Percentiles rank a stretch among this genome's conserved stretches.
Evolutionary conservation across 306 rosid species (phyloP).

Genomic region (Leucaena leucocephala): DNA sequence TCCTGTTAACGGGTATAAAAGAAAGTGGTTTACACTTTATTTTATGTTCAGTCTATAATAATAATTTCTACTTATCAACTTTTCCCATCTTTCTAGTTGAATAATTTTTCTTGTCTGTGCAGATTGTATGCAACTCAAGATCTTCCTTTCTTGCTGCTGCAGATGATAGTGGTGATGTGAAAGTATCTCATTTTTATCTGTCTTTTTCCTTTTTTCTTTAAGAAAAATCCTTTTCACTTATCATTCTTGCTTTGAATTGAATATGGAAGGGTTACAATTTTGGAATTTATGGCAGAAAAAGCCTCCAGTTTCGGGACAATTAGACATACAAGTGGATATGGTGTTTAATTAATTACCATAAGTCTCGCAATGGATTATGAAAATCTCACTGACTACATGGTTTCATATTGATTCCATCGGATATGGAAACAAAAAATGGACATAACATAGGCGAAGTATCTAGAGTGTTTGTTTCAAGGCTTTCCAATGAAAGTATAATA

Average conservation of each 20-base stretch:
- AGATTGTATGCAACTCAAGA: conserved; percentile 77
- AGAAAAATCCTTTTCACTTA: conserved; percentile 24
- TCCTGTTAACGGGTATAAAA: conserved; percentile 5
- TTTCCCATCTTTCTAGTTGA: conserved; percentile 10
- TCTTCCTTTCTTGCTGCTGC: conserved; percentile 94
- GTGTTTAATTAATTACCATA: conserved; percentile 10
- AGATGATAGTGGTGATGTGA: conserved; percentile 89
- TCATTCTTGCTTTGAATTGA: conserved; percentile 18
- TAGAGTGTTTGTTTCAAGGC: neutral
- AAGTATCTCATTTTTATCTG: conserved; percentile 54
- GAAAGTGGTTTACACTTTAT: neutral
- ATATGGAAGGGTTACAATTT: neutral
- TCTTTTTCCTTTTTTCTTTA: neutral
- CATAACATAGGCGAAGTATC: neutral
- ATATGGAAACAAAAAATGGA: conserved; percentile 15
- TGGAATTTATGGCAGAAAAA: neutral
- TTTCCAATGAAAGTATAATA: neutral
- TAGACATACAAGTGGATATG: neutral
- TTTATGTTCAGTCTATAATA: neutral
- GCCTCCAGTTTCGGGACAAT: neutral
- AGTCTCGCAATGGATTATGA: conserved; percentile 30
- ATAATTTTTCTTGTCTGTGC: conserved; percentile 32
- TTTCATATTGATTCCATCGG: conserved; percentile 1
- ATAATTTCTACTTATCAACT: neutral
- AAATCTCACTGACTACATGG: conserved; percentile 9